phyloP scores from a whole-genome alignment of 345 rosid genomes.

The Hibiscus mutabilis region DNA sequence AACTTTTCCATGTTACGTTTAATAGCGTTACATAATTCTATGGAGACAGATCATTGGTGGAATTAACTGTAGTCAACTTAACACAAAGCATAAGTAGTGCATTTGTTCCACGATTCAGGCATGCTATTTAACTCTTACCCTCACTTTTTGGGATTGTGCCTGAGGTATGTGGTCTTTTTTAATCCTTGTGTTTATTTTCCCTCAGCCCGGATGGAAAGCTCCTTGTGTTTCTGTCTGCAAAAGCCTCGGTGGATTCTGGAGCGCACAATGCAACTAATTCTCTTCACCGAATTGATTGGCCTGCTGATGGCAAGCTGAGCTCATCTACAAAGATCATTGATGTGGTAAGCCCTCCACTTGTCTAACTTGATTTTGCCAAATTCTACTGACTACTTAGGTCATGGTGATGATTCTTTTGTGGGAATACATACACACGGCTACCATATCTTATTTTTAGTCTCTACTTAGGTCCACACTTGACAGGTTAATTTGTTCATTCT shows the following conservation, averaged over 20 bases:
- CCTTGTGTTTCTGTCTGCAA: constrained; percentile 68
- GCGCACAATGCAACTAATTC: constrained; percentile 67
- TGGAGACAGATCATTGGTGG: constrained; percentile 49
- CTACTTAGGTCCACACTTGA: background rate
- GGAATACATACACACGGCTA: background rate
- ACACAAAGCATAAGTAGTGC: constrained; percentile 75
- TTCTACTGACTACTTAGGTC: background rate
- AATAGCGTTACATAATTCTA: background rate
- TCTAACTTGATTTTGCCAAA: background rate
- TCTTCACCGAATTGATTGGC: constrained; percentile 79
- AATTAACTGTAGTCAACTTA: constrained; percentile 34
- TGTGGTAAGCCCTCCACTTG: constrained; percentile 48
- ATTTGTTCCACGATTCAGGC: constrained; percentile 82
- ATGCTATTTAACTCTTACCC: constrained; percentile 9
- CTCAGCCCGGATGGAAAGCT: constrained; percentile 78
- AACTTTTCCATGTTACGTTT: background rate
- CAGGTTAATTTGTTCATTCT: background rate
- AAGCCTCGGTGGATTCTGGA: constrained; percentile 72
- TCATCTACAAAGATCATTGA: constrained; percentile 42
- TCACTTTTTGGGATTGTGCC: background rate
- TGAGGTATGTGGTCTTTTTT: background rate
- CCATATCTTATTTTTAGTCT: background rate
- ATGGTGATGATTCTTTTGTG: background rate
- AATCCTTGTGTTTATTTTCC: constrained; percentile 10
- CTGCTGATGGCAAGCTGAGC: constrained; percentile 35